Conservation (phyloP, 2,329 filamentous ascomycete genomes). For the Proliferodiscus dingleyae region DNA sequence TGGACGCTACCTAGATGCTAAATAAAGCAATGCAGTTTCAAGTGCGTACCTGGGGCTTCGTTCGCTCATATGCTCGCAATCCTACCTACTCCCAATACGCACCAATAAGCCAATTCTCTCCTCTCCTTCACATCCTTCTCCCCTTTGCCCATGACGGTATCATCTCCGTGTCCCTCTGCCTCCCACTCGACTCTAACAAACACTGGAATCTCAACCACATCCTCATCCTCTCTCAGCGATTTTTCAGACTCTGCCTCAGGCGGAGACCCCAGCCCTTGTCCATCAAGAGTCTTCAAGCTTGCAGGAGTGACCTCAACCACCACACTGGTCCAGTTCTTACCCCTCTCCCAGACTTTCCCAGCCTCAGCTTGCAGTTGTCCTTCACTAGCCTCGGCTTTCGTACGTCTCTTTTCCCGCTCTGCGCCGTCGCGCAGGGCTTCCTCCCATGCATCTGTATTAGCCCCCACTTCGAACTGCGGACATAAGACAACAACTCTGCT, state of each 20-base stretch:
- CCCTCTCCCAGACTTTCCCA: constrained; percentile 93
- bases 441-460: constrained; percentile 91
- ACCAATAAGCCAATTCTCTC: constrained; percentile 92
- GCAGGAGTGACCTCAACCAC: constrained; percentile 81
- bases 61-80: too few relatives aligned
- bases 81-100: constrained; percentile 80
- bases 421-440: constrained; percentile 60
- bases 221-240: constrained; percentile 54
- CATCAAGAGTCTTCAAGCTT: constrained; percentile 23
- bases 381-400: constrained; percentile 31
- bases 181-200: constrained; percentile 94
- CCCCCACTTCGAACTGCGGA: constrained; percentile 88
- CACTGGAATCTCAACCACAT: constrained; percentile 79
- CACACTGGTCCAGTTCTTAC: constrained; percentile 91
- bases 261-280: constrained; percentile 20
- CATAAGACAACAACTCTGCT: constrained; percentile 88
- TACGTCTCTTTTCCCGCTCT: constrained; percentile 36
- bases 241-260: constrained; percentile 39
- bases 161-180: constrained; percentile 56
- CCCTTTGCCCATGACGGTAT: constrained; percentile 40
- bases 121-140: constrained; percentile 66
- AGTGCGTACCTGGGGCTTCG: too few relatives aligned
- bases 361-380: constrained; percentile 62
- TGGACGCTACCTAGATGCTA: too few relatives aligned
- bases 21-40: too few relatives aligned